phyloP scores from a whole-genome alignment of 176 grass and related monocot genomes.

The Panicum miliaceum region DNA sequence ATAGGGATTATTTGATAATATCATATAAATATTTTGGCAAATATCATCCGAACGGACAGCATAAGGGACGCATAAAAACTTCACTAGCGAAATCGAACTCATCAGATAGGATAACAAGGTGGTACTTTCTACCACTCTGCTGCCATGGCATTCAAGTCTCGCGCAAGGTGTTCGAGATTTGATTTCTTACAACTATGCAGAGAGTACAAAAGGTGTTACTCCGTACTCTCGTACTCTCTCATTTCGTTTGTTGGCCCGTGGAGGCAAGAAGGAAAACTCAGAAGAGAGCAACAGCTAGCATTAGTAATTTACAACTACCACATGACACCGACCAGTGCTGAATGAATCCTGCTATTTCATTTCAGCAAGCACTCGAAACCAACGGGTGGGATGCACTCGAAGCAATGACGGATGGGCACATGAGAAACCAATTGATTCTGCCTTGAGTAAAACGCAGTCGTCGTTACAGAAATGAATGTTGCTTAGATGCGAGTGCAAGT shows the following conservation, averaged over 20 bases:
- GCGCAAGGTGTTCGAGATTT: neutral
- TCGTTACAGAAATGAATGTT: neutral
- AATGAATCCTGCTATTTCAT: neutral
- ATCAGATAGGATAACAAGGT: neutral
- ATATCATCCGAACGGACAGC: neutral
- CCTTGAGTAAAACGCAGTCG: neutral
- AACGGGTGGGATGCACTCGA: conserved; percentile 2
- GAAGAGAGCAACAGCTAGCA: neutral
- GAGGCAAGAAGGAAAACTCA: neutral
- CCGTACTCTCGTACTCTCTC: neutral
- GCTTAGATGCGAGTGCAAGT: conserved; percentile 42
- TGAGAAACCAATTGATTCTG: conserved; percentile 24
- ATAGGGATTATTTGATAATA: too few relatives aligned
- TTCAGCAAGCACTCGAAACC: neutral
- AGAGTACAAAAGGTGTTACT: neutral
- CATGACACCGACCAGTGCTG: conserved; percentile 27
- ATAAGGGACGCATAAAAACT: neutral
- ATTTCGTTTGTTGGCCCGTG: neutral
- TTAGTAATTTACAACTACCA: conserved; percentile 33
- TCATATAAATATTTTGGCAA: neutral
- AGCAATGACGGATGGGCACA: neutral
- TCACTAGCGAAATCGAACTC: neutral
- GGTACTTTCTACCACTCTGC: neutral
- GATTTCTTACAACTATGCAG: neutral
- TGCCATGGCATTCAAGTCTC: neutral